Percentiles rank a stretch among this genome's conserved stretches.
Evolutionary conservation across 345 rosid genomes (phyloP).

Genomic region (Acer saccharum): DNA sequence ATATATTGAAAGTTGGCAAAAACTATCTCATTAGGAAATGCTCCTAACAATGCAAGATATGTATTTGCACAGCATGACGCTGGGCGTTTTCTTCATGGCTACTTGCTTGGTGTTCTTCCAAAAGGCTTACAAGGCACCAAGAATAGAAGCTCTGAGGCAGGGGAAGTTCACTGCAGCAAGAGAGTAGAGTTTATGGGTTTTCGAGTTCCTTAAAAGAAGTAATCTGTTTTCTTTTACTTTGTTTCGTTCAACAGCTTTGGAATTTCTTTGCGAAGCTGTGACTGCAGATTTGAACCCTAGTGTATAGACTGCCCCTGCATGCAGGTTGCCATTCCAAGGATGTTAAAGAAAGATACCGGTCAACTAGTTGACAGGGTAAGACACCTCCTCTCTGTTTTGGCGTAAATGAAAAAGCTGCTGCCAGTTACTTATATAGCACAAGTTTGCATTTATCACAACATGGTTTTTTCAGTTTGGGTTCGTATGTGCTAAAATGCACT

Average conservation of each 20-base stretch:
- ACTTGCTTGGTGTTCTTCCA: conserved; percentile 69
- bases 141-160: conserved; percentile 29
- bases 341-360: neutral
- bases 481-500: neutral
- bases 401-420: neutral
- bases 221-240: neutral
- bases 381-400: neutral
- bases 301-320: conserved; percentile 1
- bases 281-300: no score
- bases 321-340: conserved; percentile 18
- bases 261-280: no score
- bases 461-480: neutral
- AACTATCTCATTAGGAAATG: neutral
- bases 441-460: no score
- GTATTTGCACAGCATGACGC: conserved; percentile 55
- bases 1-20: neutral
- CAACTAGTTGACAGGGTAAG: conserved; percentile 9
- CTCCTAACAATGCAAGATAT: neutral
- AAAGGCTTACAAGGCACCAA: conserved; percentile 19
- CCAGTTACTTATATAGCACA: no score
- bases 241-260: neutral
- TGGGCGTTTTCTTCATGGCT: conserved; percentile 61
- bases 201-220: conserved; percentile 54
- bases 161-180: conserved; percentile 34
- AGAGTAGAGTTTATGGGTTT: conserved; percentile 51